Conservation (phyloP, 805 yeast species). For the Kregervanrija delftensis region DNA sequence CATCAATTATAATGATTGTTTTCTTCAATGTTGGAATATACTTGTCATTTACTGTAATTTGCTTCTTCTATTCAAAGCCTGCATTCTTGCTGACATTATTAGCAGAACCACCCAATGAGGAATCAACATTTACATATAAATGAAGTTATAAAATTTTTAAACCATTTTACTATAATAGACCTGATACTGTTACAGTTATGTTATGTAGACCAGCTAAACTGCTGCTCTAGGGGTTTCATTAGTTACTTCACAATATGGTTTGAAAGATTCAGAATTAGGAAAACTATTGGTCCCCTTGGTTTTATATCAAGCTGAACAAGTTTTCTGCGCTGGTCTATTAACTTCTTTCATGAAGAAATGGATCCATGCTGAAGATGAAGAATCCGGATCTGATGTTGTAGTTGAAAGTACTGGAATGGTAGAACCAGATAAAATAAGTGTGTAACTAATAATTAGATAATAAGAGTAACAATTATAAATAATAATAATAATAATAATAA, state of each 20-base stretch:
- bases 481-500: too few species aligned
- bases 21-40: slow-evolving; percentile 81
- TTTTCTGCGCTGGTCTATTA: too few species aligned
- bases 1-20: slow-evolving; percentile 66
- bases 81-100: slow-evolving; percentile 36
- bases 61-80: slow-evolving; percentile 58
- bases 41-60: slow-evolving; percentile 62
- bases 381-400: not conserved
- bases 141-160: slow-evolving; percentile 36
- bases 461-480: too few species aligned
- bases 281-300: slow-evolving; percentile 75
- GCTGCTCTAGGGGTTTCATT: slow-evolving; percentile 88
- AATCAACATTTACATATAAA: slow-evolving; percentile 37
- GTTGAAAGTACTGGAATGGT: not conserved
- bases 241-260: slow-evolving; percentile 56
- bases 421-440: too few species aligned
- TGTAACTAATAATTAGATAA: too few species aligned
- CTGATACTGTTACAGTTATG: slow-evolving; percentile 74
- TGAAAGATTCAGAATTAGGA: slow-evolving; percentile 54
- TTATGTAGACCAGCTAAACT: slow-evolving; percentile 88
- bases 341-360: slow-evolving; percentile 63
- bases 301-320: slow-evolving; percentile 82
- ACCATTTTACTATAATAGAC: slow-evolving; percentile 65
- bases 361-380: slow-evolving; percentile 36
- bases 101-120: slow-evolving; percentile 39